Conservation (phyloP, 108 stramenopile species). For the Cyclostephanos tholiformis region DNA sequence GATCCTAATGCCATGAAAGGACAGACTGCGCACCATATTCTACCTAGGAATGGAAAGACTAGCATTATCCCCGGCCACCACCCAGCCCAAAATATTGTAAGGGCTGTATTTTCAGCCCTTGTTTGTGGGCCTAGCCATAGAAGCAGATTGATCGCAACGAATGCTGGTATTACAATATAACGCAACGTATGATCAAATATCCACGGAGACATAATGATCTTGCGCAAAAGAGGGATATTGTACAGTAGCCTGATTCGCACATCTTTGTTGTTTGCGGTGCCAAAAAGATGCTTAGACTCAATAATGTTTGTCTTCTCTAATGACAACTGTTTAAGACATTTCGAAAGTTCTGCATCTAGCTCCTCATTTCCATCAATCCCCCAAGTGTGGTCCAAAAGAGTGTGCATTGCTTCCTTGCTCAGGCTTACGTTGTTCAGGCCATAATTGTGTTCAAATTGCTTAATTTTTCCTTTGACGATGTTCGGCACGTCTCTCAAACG, state of each 20-base stretch:
- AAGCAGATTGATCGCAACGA: conserved; percentile 13
- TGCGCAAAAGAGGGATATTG: conserved; percentile 31
- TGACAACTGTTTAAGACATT: conserved; percentile 19
- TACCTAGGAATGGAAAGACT: conserved; percentile 40
- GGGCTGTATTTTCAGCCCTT: conserved; percentile 42
- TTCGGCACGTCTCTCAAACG: conserved; percentile 26
- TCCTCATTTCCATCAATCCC: conserved; percentile 33
- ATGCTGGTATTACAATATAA: conserved; percentile 30
- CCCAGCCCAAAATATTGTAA: conserved; percentile 52
- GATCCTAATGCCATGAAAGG: conserved; percentile 52
- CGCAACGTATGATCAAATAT: conserved; percentile 37
- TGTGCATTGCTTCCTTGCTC: conserved; percentile 31
- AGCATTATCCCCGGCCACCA: conserved; percentile 55
- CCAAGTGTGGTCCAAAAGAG: conserved; percentile 45
- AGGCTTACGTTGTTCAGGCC: conserved; percentile 27
- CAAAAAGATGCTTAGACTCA: conserved; percentile 35
- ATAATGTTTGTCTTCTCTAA: conserved; percentile 21
- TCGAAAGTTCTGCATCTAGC: conserved; percentile 34
- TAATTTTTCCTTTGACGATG: conserved; percentile 35
- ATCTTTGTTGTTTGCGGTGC: conserved; percentile 37
- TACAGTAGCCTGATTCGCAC: conserved; percentile 38
- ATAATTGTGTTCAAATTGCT: conserved; percentile 11
- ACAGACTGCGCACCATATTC: conserved; percentile 48
- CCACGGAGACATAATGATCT: conserved; percentile 42
- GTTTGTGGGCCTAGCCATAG: conserved; percentile 43